Evolutionary conservation across 371 early-diverging fungal species (phyloP).

Genomic region (Apophysomyces trapeziformis): DNA sequence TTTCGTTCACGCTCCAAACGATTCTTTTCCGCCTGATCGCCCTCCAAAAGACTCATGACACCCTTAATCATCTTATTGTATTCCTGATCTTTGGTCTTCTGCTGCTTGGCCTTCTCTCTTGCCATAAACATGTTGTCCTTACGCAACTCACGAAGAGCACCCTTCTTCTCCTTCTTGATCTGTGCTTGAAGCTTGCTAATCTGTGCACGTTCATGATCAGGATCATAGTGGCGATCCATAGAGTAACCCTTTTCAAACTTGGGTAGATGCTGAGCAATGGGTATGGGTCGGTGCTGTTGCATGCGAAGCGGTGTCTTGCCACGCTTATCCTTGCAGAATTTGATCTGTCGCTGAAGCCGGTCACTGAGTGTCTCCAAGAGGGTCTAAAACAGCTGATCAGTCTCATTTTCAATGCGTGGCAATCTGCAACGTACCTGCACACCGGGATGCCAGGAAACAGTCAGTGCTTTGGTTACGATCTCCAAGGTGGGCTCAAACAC

Average conservation of each 20-base stretch:
- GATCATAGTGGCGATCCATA: conserved; percentile 83
- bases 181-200: conserved; percentile 76
- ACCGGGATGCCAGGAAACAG: conserved; percentile 34
- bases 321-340: conserved; percentile 62
- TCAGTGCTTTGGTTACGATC: conserved; percentile 36
- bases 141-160: conserved; percentile 92
- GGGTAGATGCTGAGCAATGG: conserved; percentile 89
- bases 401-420: background rate
- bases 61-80: conserved; percentile 90
- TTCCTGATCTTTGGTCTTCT: conserved; percentile 76
- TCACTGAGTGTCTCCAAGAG: conserved; percentile 35
- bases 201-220: conserved; percentile 77
- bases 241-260: conserved; percentile 88
- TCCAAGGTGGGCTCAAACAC: conserved; percentile 56
- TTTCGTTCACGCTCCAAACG: conserved; percentile 61
- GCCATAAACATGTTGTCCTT: conserved; percentile 92
- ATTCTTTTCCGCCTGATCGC: conserved; percentile 81
- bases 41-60: conserved; percentile 80
- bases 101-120: conserved; percentile 67
- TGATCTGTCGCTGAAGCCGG: conserved; percentile 56
- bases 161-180: conserved; percentile 90
- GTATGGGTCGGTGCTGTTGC: conserved; percentile 85
- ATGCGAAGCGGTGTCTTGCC: conserved; percentile 73
- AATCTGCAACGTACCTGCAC: conserved; percentile 31
- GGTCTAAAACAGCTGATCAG: conserved; percentile 18